phyloP scores from a whole-genome alignment of 2,329 filamentous ascomycete genomes.

The Sordariomycetes sp. region DNA sequence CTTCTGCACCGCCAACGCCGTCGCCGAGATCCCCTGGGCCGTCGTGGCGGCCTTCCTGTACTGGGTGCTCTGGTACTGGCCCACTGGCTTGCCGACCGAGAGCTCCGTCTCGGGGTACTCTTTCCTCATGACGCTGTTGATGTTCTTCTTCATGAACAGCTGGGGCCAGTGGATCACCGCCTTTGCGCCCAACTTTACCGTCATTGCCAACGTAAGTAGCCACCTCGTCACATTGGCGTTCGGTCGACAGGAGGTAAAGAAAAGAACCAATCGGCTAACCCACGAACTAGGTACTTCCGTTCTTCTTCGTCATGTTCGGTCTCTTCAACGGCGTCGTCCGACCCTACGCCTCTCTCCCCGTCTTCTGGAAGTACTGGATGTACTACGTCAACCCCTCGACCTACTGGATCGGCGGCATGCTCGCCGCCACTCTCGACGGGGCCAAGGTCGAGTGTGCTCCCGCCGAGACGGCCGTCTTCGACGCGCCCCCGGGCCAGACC shows the following conservation, averaged over 20 bases:
- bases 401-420: conserved; percentile 85
- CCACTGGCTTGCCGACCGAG: conserved; percentile 51
- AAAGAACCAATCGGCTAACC: conserved; percentile 28
- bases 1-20: conserved; percentile 66
- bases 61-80: conserved; percentile 65
- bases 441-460: conserved; percentile 25
- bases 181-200: conserved; percentile 67
- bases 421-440: conserved; percentile 29
- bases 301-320: conserved; percentile 86
- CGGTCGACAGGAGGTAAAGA: background rate
- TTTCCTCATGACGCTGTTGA: conserved; percentile 71
- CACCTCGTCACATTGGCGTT: conserved; percentile 53
- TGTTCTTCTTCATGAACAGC: conserved; percentile 75
- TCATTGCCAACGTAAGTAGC: conserved; percentile 61
- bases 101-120: conserved; percentile 35
- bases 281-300: conserved; percentile 39
- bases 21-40: conserved; percentile 69
- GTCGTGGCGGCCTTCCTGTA: conserved; percentile 68
- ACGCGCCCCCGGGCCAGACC: conserved; percentile 48
- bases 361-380: conserved; percentile 78
- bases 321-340: conserved; percentile 74
- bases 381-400: conserved; percentile 81
- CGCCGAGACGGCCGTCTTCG: conserved; percentile 27
- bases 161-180: conserved; percentile 76
- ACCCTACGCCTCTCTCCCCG: conserved; percentile 56